Base-by-base conservation (phyloP, 1,284 basidiomycete genomes). In the Cryptococcus sp. region DNA sequence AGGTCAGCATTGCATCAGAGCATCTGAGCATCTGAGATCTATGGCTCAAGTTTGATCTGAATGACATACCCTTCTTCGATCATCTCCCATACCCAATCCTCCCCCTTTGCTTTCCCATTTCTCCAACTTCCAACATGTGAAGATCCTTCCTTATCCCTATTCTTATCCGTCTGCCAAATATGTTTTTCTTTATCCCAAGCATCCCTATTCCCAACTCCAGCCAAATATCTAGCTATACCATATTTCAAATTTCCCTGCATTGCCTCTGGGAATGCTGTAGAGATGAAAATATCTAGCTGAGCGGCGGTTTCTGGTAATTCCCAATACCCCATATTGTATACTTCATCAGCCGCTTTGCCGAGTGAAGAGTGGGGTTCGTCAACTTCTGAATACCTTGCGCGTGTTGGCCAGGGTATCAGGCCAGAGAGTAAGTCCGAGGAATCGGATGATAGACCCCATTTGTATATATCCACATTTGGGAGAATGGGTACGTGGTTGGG, bases 101-200 rank as follows among this genome's bases (percentile, higher is more conserved):
- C 66, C 16, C 61, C 52, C n/a, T n/a, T 19, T 25, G 60, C 61
- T 40, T 24, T 25, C 2, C 63, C 61, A 11, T 60, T 50, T 37
- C 45, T 59, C 75, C 75, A 76, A 7, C 48, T 62, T 39, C n/a
- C 34, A 1, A 73, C 64, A 7, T 59, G 54, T 1, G 25, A 41
- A 5, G 42, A 46, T 13, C 59, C 42, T 21, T 19, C 50, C 2
- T 55, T 40, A 4, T 47, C 37, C n/a, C 36, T 23, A 45, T 67
- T 55, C 50, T 70, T 72, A 48, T 69, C 73, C 50, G 74, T 75
- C 64, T 74, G 72, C 73, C 73, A 76, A 3, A 76, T 57, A 10
- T 23, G 49, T 54, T 64, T 64, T 28, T 46, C 46, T 14, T 25
- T 45, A 52, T 66, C 63, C 67, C 64, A 62, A n/a, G 22, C 41